Evolutionary conservation across 2,329 filamentous ascomycete genomes (phyloP), one percentile per base, ranked within the genome.

Genomic region (Aureobasidium namibiae): DNA sequence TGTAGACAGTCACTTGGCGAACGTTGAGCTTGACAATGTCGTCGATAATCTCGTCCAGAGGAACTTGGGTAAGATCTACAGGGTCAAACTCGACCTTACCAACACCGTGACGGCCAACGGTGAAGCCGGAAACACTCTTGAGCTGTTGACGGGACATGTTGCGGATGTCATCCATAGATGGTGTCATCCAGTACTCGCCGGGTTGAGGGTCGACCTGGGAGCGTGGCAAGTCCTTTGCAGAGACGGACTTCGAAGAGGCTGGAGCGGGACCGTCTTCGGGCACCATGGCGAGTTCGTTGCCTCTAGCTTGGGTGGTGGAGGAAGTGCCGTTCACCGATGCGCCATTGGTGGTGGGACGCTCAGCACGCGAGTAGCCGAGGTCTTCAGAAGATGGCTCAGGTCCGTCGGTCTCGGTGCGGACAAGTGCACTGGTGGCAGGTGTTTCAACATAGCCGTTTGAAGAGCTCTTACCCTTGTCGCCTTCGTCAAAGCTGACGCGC

Each of bases 1-100:
- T 87, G 68, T 99, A 99, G 8, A 97, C 94, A 0, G 92, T 96
- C 24, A 90, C 90, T 9, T 87, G 87, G 36, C 94, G 88, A 52
- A 86, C 81, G 44, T 83, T 81, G 50, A 97, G 83, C 56, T 85
- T 79, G 36, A 97, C 88, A 66, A 96, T 87, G 26, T 80, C 82
- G 49, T 82, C 88, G 53, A 83, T 87, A 24, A 99, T 81, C n/a
- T 89, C 82, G 64, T 96, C 89, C 2, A 96, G 74, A 56, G 92
- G 83, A 60, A 95, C 82, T 53, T 79, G 82, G 61, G 83, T 92
- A 24, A 99, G 80, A 72, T 99, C 92, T 34, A 96, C 90, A 6
- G 85, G 79, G 69, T 88, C 84, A 75, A 99, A 99, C 24, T 82
- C 83, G 63, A 99, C 88, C 60, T 84, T 82, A 49, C 94, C 95